Conservation (phyloP, 345 rosid species). For the Eucalyptus dawsonii region DNA sequence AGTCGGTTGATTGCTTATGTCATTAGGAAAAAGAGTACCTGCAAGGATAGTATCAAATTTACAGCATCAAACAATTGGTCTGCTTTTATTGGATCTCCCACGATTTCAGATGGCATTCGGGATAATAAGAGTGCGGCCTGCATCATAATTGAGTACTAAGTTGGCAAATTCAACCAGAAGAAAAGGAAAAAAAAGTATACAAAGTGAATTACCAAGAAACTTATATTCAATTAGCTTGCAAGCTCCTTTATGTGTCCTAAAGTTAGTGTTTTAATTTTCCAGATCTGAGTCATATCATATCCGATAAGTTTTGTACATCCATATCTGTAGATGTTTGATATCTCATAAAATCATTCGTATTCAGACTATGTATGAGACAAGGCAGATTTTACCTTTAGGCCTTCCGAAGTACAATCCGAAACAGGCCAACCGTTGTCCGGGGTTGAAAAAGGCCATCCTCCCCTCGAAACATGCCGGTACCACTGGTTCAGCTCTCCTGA, state of each 20-base stretch:
- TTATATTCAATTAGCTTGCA: not conserved
- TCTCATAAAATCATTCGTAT: not conserved
- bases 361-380: not conserved
- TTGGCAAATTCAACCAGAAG: not conserved
- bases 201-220: not conserved
- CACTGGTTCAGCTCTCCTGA: slow-evolving; percentile 11
- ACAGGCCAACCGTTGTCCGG: slow-evolving; percentile 58
- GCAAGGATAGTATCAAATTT: slow-evolving; percentile 40
- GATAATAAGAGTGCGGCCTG: slow-evolving; percentile 49
- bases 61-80: slow-evolving; percentile 39
- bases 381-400: slow-evolving; percentile 24
- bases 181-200: not conserved
- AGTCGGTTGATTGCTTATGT: not conserved
- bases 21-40: slow-evolving; percentile 13
- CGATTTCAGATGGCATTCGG: slow-evolving; percentile 13
- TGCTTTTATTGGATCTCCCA: slow-evolving; percentile 28
- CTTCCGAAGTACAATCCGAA: slow-evolving; percentile 58
- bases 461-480: slow-evolving; percentile 46
- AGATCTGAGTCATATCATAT: not conserved
- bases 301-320: not conserved
- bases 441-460: slow-evolving; percentile 78
- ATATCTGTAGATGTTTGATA: not conserved
- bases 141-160: not conserved
- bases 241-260: not conserved
- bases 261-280: not conserved